These are phyloP conservation scores for Gentiana dahurica DNA, from an alignment of 257 asterid species.

Conservation along the genomic window DNA sequence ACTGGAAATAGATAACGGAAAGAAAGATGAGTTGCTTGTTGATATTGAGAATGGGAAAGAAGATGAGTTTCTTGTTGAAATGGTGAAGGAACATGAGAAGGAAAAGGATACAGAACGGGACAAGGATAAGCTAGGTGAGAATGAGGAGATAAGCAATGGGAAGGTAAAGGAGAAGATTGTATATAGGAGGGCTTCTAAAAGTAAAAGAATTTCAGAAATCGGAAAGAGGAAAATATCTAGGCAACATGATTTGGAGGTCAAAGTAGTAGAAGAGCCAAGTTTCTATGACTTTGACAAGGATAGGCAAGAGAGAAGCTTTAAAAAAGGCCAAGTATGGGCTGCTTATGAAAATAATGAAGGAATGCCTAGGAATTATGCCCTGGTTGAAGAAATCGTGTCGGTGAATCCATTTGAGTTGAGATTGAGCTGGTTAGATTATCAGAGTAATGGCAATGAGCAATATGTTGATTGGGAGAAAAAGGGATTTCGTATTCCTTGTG, in stretches of 20 bases:
- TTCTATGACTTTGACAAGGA: slow-evolving; percentile 69
- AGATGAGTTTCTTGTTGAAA: slow-evolving; percentile 2
- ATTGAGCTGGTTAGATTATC: slow-evolving; percentile 53
- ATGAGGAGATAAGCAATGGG: slow-evolving; percentile 4
- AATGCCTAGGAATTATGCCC: slow-evolving; percentile 80
- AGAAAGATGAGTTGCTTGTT: neutral
- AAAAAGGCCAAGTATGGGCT: slow-evolving; percentile 95
- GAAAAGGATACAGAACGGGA: slow-evolving; percentile 8
- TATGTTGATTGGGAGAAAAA: slow-evolving; percentile 27
- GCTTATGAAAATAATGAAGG: slow-evolving; percentile 65
- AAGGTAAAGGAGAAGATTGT: slow-evolving; percentile 8
- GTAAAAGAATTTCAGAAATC: slow-evolving; percentile 13
- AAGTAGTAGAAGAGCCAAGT: slow-evolving; percentile 44
- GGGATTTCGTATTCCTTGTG: slow-evolving; percentile 52
- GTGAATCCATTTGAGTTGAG: slow-evolving; percentile 58
- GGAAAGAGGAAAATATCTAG: slow-evolving; percentile 20
- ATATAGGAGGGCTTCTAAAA: slow-evolving; percentile 7
- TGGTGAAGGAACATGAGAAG: slow-evolving; percentile 1
- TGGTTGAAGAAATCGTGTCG: slow-evolving; percentile 50
- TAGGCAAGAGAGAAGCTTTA: slow-evolving; percentile 56
- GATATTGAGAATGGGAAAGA: slow-evolving; percentile 9
- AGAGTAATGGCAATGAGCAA: slow-evolving; percentile 29
- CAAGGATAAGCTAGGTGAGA: slow-evolving; percentile 10
- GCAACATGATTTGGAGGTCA: slow-evolving; percentile 31
- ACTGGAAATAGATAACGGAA: slow-evolving; percentile 6